These are phyloP conservation scores for Juglanconis oblonga DNA, from an alignment of 2,329 filamentous ascomycete genomes.

Conservation along the genomic window DNA sequence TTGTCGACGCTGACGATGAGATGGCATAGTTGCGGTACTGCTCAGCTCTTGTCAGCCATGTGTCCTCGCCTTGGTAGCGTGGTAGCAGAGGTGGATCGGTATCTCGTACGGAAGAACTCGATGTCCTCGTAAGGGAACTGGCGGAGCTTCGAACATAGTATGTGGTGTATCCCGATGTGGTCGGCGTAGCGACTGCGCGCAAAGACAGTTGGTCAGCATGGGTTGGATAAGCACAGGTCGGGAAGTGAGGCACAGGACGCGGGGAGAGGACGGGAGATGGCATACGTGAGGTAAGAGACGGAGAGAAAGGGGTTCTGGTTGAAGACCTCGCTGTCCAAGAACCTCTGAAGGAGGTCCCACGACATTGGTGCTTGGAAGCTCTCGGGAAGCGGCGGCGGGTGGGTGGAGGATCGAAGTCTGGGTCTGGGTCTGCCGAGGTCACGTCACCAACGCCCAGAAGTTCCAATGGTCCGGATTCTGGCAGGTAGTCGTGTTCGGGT, in stretches of 20 bases:
- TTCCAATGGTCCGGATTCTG: background rate
- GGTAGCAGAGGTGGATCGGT: background rate
- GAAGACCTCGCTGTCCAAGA: slow-evolving; percentile 92
- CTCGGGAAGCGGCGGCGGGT: slow-evolving; percentile 5
- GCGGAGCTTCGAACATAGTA: slow-evolving; percentile 82
- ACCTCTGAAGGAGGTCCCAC: slow-evolving; percentile 86
- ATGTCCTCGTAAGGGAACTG: slow-evolving; percentile 89
- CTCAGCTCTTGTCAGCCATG: background rate
- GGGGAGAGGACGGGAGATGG: slow-evolving; percentile 23
- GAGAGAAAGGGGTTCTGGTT: slow-evolving; percentile 86
- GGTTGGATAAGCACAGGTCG: slow-evolving; percentile 10
- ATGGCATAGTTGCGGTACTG: slow-evolving; percentile 76
- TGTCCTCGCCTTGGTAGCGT: background rate
- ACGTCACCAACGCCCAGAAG: slow-evolving; percentile 4
- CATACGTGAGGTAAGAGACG: slow-evolving; percentile 85
- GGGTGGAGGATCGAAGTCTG: slow-evolving; percentile 19
- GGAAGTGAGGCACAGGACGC: background rate
- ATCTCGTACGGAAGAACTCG: slow-evolving; percentile 67
- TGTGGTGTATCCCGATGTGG: slow-evolving; percentile 87
- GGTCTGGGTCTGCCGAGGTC: background rate
- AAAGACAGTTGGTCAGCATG: slow-evolving; percentile 8
- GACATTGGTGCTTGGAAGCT: slow-evolving; percentile 53
- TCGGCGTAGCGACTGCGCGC: slow-evolving; percentile 73
- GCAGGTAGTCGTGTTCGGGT: background rate
- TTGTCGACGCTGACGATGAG: slow-evolving; percentile 85